Conservation (phyloP, 148 eudicot genomes). For the Gaultheria prostrata region DNA sequence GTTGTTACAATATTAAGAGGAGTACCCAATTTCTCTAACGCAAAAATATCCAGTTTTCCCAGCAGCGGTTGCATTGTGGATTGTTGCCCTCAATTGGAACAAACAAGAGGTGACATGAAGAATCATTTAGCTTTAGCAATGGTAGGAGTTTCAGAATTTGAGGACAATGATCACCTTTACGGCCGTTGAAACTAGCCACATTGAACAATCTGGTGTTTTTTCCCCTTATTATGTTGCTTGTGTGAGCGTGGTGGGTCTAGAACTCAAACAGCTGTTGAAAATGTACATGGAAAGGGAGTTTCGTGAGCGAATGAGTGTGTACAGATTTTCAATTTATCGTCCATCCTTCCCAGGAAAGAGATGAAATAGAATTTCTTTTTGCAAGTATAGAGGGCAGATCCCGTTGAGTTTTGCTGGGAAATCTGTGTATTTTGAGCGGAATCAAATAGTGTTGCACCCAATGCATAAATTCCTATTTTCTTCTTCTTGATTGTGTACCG, state of each 20-base stretch:
- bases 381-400: constrained; percentile 1
- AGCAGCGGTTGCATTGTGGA: constrained; percentile 28
- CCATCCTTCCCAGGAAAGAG: neutral
- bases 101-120: constrained; percentile 58
- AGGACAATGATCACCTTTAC: constrained; percentile 53
- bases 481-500: neutral
- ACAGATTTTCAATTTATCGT: neutral
- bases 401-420: neutral
- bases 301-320: neutral
- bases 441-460: neutral
- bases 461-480: neutral
- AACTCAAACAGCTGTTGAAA: neutral
- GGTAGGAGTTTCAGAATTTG: constrained; percentile 78
- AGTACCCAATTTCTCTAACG: constrained; percentile 29
- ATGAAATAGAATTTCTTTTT: neutral
- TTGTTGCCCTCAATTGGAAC: constrained; percentile 34
- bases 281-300: constrained; percentile 3
- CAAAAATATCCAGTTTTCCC: constrained; percentile 40
- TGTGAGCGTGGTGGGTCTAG: neutral
- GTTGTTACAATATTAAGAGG: constrained; percentile 63
- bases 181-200: constrained; percentile 34
- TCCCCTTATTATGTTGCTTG: neutral
- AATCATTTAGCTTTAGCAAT: constrained; percentile 82
- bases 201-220: neutral
- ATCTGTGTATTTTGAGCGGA: neutral